Conservation (phyloP, 2,329 filamentous ascomycete genomes). For the Ophiostoma ulmi region DNA sequence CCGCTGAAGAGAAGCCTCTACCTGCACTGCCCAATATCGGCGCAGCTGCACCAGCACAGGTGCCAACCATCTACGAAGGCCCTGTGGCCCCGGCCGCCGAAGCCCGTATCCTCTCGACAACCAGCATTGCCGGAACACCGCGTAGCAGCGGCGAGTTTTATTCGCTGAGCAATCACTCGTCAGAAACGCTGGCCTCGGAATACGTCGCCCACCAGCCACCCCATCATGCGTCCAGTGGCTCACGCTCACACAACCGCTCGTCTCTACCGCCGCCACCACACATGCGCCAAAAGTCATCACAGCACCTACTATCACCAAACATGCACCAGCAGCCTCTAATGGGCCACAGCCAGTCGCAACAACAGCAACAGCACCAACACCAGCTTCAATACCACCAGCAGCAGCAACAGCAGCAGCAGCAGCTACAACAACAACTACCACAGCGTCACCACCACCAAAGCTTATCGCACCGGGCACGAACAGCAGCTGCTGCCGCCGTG, state of each 20-base stretch:
- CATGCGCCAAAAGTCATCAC: constrained; percentile 41
- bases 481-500: constrained; percentile 14
- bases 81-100: constrained; percentile 45
- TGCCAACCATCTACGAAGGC: constrained; percentile 49
- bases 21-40: constrained; percentile 34
- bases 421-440: constrained; percentile 34
- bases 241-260: constrained; percentile 36
- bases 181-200: constrained; percentile 87
- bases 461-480: constrained; percentile 36
- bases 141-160: constrained; percentile 94
- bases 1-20: constrained; percentile 2
- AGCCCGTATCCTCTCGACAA: constrained; percentile 68
- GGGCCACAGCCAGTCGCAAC: background rate
- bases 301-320: constrained; percentile 22
- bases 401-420: constrained; percentile 37
- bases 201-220: constrained; percentile 57
- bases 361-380: constrained; percentile 11
- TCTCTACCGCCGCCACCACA: constrained; percentile 37
- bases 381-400: constrained; percentile 4
- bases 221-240: constrained; percentile 30
- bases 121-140: constrained; percentile 72
- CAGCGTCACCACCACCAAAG: constrained; percentile 24
- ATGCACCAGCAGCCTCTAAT: constrained; percentile 4
- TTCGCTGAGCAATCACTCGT: constrained; percentile 88
- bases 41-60: constrained; percentile 22